Evolutionary conservation across 148 eudicot genomes (phyloP).

Genomic region (Amaranthus cruentus): DNA sequence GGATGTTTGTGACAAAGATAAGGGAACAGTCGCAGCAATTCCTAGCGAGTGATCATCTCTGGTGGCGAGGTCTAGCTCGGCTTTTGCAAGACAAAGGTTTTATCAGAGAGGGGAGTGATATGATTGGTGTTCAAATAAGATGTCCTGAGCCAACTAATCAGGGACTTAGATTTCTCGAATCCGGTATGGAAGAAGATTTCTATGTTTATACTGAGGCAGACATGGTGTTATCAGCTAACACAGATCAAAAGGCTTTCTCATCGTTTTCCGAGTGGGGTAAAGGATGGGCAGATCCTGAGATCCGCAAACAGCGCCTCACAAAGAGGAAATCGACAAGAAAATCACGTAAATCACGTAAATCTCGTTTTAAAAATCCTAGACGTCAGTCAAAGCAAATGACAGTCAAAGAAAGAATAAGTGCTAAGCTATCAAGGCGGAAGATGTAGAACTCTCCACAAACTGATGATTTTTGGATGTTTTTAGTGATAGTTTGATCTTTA

Average conservation of each 20-base stretch:
- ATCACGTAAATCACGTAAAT: slow-evolving; percentile 32
- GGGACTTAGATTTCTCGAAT: slow-evolving; percentile 50
- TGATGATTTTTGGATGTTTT: no score
- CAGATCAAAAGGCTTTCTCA: slow-evolving; percentile 32
- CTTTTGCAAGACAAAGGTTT: slow-evolving; percentile 68
- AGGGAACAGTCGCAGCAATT: slow-evolving; percentile 55
- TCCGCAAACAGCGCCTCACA: slow-evolving; percentile 57
- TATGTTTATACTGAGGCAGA: slow-evolving; percentile 70
- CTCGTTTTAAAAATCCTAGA: slow-evolving; percentile 33
- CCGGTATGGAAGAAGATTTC: slow-evolving; percentile 35
- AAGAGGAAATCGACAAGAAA: slow-evolving; percentile 26
- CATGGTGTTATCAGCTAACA: slow-evolving; percentile 46
- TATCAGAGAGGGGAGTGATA: slow-evolving; percentile 47
- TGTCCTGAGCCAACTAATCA: slow-evolving; percentile 53
- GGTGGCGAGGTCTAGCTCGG: slow-evolving; percentile 94
- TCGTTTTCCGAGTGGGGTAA: slow-evolving; percentile 70
- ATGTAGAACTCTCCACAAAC: neutral
- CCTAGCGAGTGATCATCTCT: slow-evolving; percentile 42
- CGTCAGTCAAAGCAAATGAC: slow-evolving; percentile 27
- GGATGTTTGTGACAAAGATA: slow-evolving; percentile 44
- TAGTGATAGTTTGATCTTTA: no score
- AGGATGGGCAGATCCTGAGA: slow-evolving; percentile 96
- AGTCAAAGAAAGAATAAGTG: slow-evolving; percentile 61
- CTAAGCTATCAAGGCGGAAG: slow-evolving; percentile 50
- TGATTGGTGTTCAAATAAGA: slow-evolving; percentile 53